Evolutionary conservation across 1,139 yeast species (phyloP).

Genomic region (Pneumocystis carinii): DNA sequence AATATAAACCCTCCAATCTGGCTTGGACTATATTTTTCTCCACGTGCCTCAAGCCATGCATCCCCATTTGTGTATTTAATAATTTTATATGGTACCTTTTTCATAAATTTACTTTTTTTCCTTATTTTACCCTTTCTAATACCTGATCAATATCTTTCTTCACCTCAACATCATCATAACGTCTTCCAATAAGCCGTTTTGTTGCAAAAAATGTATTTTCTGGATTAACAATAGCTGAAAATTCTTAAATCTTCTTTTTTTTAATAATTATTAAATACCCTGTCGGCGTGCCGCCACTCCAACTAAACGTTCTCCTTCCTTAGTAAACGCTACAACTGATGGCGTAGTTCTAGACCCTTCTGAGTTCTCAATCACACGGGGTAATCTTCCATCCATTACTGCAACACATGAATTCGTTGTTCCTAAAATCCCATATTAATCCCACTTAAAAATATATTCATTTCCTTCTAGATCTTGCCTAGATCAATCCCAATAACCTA

Average conservation of each 20-base stretch:
- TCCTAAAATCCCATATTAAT: not conserved
- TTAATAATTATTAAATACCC: not conserved
- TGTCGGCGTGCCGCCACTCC: constrained; percentile 67
- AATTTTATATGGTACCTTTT: constrained; percentile 94
- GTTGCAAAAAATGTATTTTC: constrained; percentile 96
- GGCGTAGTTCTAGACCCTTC: constrained; percentile 99
- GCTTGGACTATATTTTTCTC: constrained; percentile 86
- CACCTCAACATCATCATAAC: constrained; percentile 90
- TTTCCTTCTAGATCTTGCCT: constrained; percentile 44
- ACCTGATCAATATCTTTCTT: constrained; percentile 60
- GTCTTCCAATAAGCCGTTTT: constrained; percentile 95
- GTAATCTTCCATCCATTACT: constrained; percentile 90
- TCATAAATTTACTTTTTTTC: constrained; percentile 15
- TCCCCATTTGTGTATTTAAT: constrained; percentile 94
- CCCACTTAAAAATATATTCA: constrained; percentile 93
- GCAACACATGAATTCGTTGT: constrained; percentile 78
- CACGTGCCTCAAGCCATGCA: constrained; percentile 97
- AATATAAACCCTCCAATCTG: constrained; percentile 95
- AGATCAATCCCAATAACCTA: constrained; percentile 53
- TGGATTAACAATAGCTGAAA: constrained; percentile 98
- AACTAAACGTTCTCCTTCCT: constrained; percentile 87
- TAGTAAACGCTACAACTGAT: constrained; percentile 94
- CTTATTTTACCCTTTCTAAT: not conserved
- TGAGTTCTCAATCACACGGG: constrained; percentile 92
- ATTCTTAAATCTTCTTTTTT: constrained; percentile 32